Conservation (phyloP, 352 stramenopile genomes). For the Globisporangium nagaii region DNA sequence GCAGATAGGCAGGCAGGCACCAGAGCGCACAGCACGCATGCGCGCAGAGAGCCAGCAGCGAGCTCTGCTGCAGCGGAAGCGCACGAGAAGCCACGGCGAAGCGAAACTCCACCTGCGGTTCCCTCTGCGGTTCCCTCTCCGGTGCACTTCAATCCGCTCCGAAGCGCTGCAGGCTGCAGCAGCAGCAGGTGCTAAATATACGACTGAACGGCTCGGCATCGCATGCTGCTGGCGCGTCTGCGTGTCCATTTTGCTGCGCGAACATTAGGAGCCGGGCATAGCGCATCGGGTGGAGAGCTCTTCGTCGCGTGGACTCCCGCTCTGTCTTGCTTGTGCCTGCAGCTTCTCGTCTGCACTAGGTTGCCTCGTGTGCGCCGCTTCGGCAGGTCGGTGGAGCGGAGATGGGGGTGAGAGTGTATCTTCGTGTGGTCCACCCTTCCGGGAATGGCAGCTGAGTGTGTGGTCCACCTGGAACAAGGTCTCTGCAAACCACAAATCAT, state of each 20-base stretch:
- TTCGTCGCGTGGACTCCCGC: not conserved
- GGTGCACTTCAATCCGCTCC: not conserved
- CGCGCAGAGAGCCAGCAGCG: not conserved
- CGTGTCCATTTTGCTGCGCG: not conserved
- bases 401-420: slow-evolving; percentile 4
- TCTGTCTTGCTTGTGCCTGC: not conserved
- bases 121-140: no score
- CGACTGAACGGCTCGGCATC: not conserved
- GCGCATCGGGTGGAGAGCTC: no score
- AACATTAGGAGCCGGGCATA: not conserved
- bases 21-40: not conserved
- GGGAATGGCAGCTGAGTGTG: not conserved
- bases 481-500: slow-evolving; percentile 2
- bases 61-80: not conserved
- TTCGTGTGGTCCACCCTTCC: slow-evolving; percentile 1
- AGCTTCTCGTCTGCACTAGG: no score
- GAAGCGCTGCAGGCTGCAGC: not conserved
- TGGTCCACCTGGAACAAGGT: not conserved
- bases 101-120: slow-evolving; percentile 1
- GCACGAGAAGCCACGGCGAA: not conserved
- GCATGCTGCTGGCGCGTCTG: not conserved
- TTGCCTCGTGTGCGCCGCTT: not conserved
- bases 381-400: not conserved
- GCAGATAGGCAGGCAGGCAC: not conserved
- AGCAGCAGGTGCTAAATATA: slow-evolving; percentile 8